Evolutionary conservation across 768 basidiomycete species (phyloP).

Genomic region (Mycena belliarum): DNA sequence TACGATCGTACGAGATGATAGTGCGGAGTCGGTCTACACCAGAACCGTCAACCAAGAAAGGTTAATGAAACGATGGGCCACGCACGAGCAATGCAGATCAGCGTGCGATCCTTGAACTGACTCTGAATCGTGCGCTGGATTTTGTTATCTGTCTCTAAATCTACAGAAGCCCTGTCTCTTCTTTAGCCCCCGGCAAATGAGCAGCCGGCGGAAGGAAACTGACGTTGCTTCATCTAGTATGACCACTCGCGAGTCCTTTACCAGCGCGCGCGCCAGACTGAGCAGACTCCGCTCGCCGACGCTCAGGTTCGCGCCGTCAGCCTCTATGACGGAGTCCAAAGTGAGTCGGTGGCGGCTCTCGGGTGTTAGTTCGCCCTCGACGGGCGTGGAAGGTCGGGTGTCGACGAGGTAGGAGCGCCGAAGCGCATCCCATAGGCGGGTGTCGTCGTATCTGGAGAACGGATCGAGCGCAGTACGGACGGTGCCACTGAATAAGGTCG

Average conservation of each 20-base stretch:
- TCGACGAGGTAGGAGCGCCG: conserved; percentile 51
- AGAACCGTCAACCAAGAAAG: no score
- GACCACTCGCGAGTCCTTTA: conserved; percentile 68
- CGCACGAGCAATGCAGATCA: conserved; percentile 75
- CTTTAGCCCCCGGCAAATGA: background rate
- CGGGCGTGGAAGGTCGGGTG: conserved; percentile 13
- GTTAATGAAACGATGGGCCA: no score
- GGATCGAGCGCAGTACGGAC: conserved; percentile 36
- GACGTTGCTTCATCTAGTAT: conserved; percentile 80
- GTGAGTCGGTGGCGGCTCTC: conserved; percentile 48
- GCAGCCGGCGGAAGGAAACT: conserved; percentile 9
- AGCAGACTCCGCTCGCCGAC: conserved; percentile 74
- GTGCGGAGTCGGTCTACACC: conserved; percentile 82
- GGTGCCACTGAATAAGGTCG: conserved; percentile 52
- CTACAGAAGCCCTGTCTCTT: conserved; percentile 56
- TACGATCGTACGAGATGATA: conserved; percentile 75
- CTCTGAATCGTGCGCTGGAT: conserved; percentile 80
- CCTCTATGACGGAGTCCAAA: conserved; percentile 72
- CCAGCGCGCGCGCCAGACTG: conserved; percentile 73
- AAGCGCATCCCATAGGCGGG: conserved; percentile 70
- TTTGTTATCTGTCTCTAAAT: conserved; percentile 77
- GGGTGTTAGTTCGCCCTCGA: conserved; percentile 31
- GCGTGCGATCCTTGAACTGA: conserved; percentile 71
- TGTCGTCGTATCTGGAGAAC: conserved; percentile 65
- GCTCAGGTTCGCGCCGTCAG: conserved; percentile 74